A percentile compares a stretch with the other conserved stretches of the same genome.
These are phyloP conservation scores for Verticillium albo-atrum DNA, from an alignment of 2,329 filamentous ascomycete species.

Conservation along the genomic window DNA sequence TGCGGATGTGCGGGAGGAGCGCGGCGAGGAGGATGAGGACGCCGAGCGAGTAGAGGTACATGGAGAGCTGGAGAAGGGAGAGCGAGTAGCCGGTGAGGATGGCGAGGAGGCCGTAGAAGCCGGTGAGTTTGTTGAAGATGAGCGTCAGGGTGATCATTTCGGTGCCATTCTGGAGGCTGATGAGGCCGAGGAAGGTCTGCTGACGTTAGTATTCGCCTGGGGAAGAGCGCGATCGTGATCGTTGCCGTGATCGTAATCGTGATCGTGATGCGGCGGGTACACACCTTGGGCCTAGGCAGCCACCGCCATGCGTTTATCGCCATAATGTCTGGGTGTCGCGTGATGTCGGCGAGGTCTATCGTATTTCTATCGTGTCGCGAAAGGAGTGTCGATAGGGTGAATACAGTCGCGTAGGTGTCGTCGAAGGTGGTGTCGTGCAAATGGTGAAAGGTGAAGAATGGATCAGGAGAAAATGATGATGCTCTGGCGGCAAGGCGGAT, in stretches of 20 bases:
- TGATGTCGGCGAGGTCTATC: too few relatives aligned
- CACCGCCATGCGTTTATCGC: conserved; percentile 11
- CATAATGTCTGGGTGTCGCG: conserved; percentile 2
- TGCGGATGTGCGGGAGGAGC: conserved; percentile 75
- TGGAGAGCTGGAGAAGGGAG: conserved; percentile 77
- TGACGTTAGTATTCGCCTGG: background rate
- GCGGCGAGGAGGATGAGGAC: conserved; percentile 64
- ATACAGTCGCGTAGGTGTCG: background rate
- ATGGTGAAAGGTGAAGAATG: background rate
- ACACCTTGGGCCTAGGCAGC: conserved; percentile 23
- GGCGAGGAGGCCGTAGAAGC: conserved; percentile 84
- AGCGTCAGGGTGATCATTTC: conserved; percentile 80
- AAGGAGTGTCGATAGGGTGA: background rate
- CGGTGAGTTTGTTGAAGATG: conserved; percentile 88
- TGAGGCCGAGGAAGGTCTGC: conserved; percentile 79
- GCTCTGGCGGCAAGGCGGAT: background rate
- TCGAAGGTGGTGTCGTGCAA: background rate
- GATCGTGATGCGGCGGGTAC: background rate
- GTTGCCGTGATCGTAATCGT: too few relatives aligned
- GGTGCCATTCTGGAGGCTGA: conserved; percentile 81
- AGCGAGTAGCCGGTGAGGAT: conserved; percentile 82
- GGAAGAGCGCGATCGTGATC: background rate
- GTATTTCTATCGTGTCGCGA: background rate
- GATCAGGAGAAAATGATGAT: background rate
- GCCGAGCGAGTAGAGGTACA: conserved; percentile 83